Percentiles rank a stretch among this genome's conserved stretches.
phyloP scores from a whole-genome alignment of 768 basidiomycete species.

The Clitopilus hobsonii region DNA sequence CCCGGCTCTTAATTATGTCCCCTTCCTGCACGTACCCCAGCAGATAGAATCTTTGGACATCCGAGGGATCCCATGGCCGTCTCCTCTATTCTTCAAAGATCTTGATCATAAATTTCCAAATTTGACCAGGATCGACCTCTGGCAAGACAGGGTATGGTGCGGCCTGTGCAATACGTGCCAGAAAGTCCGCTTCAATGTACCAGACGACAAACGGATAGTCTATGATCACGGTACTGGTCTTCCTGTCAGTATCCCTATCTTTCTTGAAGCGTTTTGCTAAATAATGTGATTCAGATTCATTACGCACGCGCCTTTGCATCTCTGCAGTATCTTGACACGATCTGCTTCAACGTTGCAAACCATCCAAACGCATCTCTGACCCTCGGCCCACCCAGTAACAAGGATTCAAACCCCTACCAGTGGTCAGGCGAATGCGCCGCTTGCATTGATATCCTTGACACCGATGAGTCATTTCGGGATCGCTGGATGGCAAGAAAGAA shows the following conservation, averaged over 20 bases:
- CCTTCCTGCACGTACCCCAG: constrained; percentile 20
- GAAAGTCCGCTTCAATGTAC: constrained; percentile 17
- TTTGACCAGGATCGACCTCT: constrained; percentile 19
- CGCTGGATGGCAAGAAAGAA: constrained; percentile 26
- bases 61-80: constrained; percentile 24
- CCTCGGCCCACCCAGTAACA: constrained; percentile 13
- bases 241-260: constrained; percentile 20
- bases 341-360: constrained; percentile 25
- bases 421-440: constrained; percentile 34
- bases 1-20: constrained; percentile 12
- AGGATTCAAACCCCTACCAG: constrained; percentile 16
- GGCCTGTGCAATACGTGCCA: constrained; percentile 29
- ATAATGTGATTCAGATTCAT: constrained; percentile 20
- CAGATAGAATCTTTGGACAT: constrained; percentile 23
- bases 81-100: constrained; percentile 21
- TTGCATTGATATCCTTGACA: constrained; percentile 31
- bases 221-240: constrained; percentile 29
- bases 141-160: constrained; percentile 27
- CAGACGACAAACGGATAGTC: constrained; percentile 18
- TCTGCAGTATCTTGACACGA: constrained; percentile 21
- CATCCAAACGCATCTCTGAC: not conserved
- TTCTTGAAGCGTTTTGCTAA: not conserved
- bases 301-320: constrained; percentile 23
- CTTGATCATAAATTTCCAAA: constrained; percentile 16
- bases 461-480: constrained; percentile 22